Evolutionary conservation across 495 filamentous ascomycete species (phyloP).

Genomic region (Aspergillus baeticus): DNA sequence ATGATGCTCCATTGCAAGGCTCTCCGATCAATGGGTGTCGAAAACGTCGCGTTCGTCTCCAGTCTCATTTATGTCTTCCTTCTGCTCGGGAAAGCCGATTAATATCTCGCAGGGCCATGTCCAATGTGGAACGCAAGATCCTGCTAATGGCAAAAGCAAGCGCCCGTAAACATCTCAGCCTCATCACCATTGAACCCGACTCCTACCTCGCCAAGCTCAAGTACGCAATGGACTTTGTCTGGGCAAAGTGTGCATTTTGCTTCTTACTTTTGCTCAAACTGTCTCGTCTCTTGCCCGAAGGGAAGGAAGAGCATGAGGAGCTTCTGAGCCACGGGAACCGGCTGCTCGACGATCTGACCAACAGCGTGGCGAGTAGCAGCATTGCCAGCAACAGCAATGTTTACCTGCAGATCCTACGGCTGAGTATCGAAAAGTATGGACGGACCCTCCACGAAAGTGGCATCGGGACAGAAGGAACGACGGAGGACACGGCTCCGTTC

Average conservation of each 20-base stretch:
- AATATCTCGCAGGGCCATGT: conserved; percentile 32
- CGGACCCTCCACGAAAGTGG: conserved; percentile 37
- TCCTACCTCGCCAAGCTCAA: conserved; percentile 49
- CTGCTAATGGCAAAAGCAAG: conserved; percentile 46
- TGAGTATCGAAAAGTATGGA: conserved; percentile 51
- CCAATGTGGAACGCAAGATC: conserved; percentile 37
- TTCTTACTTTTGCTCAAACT: conserved; percentile 52
- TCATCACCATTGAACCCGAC: conserved; percentile 38
- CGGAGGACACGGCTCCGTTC: conserved; percentile 27
- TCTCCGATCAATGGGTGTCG: conserved; percentile 45
- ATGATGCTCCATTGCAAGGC: conserved; percentile 51
- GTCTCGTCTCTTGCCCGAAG: conserved; percentile 46
- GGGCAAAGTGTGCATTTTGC: conserved; percentile 55
- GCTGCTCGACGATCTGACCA: conserved; percentile 41
- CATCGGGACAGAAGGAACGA: background rate
- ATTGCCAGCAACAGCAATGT: conserved; percentile 36
- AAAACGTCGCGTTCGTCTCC: conserved; percentile 41
- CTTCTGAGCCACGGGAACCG: conserved; percentile 43
- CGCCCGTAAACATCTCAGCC: conserved; percentile 49
- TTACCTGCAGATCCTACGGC: conserved; percentile 39
- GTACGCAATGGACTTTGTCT: conserved; percentile 56
- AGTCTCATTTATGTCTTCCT: background rate
- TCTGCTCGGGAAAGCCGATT: background rate
- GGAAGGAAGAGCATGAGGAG: conserved; percentile 35
- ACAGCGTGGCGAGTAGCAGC: conserved; percentile 18